phyloP scores from a whole-genome alignment of 1,284 basidiomycete species.

The Mycena citricolor region DNA sequence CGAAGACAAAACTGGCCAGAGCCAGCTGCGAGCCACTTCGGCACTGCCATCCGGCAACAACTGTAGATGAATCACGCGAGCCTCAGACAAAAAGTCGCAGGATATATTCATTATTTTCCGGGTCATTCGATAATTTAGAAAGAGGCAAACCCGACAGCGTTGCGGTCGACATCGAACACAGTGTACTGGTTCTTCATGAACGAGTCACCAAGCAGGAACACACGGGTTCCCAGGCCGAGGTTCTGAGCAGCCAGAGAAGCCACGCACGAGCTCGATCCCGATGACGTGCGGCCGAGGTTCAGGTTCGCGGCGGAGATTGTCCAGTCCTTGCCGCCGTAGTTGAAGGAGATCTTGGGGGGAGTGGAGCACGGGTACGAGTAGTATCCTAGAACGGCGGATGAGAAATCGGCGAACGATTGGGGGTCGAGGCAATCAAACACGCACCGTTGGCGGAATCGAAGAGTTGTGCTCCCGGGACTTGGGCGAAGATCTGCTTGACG shows the following conservation, averaged over 20 bases:
- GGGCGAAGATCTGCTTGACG: conserved; percentile 18
- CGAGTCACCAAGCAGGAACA: conserved; percentile 23
- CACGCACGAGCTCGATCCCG: conserved; percentile 21
- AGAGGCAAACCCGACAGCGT: conserved; percentile 24
- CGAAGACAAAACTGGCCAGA: too few species aligned
- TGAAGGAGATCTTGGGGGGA: conserved; percentile 19
- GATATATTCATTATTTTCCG: too few species aligned
- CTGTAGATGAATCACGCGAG: too few species aligned
- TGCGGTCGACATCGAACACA: conserved; percentile 22
- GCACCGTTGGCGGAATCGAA: conserved; percentile 17
- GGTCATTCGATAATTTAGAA: too few species aligned
- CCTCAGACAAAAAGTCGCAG: too few species aligned
- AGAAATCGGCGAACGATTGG: not conserved
- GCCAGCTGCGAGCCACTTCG: too few species aligned
- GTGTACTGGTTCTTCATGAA: conserved; percentile 25
- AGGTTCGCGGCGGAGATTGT: conserved; percentile 17
- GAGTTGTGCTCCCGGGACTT: conserved; percentile 13
- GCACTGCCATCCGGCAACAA: too few species aligned
- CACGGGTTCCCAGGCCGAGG: conserved; percentile 21
- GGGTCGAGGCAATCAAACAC: not conserved
- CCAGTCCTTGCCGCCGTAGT: conserved; percentile 23
- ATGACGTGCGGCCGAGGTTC: conserved; percentile 21
- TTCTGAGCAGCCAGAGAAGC: conserved; percentile 22
- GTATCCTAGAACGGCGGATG: conserved; percentile 6
- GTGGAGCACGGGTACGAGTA: conserved; percentile 23